Evolutionary conservation across 768 basidiomycete species (phyloP).

Genomic region (Mycena sanguinolenta): DNA sequence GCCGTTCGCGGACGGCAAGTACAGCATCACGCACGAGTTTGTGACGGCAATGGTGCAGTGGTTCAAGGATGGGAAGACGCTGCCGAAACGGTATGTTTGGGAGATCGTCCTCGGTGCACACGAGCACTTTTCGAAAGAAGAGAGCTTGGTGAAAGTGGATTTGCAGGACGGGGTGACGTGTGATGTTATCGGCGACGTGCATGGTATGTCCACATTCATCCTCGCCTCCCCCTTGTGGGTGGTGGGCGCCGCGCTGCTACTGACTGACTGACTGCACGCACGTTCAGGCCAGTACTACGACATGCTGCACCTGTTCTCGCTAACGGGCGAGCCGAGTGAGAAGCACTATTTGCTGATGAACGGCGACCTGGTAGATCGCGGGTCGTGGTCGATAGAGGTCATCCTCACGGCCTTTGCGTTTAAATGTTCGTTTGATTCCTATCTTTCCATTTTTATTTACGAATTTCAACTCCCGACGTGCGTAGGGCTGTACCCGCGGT

Average conservation of each 20-base stretch:
- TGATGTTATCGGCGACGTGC: slow-evolving; percentile 97
- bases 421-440: slow-evolving; percentile 78
- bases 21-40: slow-evolving; percentile 82
- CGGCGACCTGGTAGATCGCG: slow-evolving; percentile 96
- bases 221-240: background rate
- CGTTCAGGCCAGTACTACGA: slow-evolving; percentile 93
- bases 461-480: slow-evolving; percentile 20
- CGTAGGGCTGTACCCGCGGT: slow-evolving; percentile 90
- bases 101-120: slow-evolving; percentile 94
- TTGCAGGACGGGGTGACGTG: slow-evolving; percentile 84
- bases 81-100: slow-evolving; percentile 93
- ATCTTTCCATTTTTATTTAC: background rate
- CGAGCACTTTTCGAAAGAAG: slow-evolving; percentile 79
- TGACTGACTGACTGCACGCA: background rate
- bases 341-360: slow-evolving; percentile 93
- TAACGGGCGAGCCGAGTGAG: slow-evolving; percentile 88
- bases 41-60: slow-evolving; percentile 88
- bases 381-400: slow-evolving; percentile 96
- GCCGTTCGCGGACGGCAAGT: slow-evolving; percentile 71
- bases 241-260: background rate
- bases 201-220: slow-evolving; percentile 61
- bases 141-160: slow-evolving; percentile 83
- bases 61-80: slow-evolving; percentile 95
- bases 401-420: slow-evolving; percentile 94
- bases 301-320: slow-evolving; percentile 84